Conservation (phyloP, 108 stramenopile genomes). For the Fragilaria radians region DNA sequence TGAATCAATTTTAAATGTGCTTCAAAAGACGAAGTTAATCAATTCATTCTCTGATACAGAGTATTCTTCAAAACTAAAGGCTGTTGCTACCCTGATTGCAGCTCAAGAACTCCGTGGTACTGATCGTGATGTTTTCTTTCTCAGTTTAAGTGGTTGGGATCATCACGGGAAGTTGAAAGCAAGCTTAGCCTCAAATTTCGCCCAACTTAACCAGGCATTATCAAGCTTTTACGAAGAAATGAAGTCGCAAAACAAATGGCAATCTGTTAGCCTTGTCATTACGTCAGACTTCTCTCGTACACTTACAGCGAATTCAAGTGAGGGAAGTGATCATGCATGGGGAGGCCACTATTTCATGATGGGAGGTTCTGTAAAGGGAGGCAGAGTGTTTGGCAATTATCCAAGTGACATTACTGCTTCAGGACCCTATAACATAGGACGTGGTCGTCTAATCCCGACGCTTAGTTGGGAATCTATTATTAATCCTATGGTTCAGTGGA, state of each 20-base stretch:
- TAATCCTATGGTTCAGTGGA: no score
- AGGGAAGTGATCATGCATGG: no score
- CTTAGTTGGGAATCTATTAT: no score
- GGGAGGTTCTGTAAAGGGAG: slow-evolving; percentile 49
- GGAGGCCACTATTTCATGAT: slow-evolving; percentile 26
- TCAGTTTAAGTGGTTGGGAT: slow-evolving; percentile 57
- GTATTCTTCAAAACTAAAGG: slow-evolving; percentile 12
- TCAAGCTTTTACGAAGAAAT: slow-evolving; percentile 42
- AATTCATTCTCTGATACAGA: slow-evolving; percentile 17
- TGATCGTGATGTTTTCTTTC: slow-evolving; percentile 58
- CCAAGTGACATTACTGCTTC: slow-evolving; percentile 38
- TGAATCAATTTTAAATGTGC: slow-evolving; percentile 17
- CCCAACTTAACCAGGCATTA: slow-evolving; percentile 38
- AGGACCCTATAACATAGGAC: slow-evolving; percentile 21
- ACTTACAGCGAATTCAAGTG: slow-evolving; percentile 57
- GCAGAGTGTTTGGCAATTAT: slow-evolving; percentile 48
- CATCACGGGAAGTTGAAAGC: slow-evolving; percentile 32
- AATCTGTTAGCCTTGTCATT: slow-evolving; percentile 50
- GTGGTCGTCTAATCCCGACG: no score
- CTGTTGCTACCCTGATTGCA: slow-evolving; percentile 42
- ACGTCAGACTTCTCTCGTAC: no score
- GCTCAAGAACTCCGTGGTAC: slow-evolving; percentile 27
- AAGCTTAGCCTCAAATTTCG: slow-evolving; percentile 18
- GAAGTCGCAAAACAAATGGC: slow-evolving; percentile 40
- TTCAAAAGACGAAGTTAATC: background rate